Conservation (phyloP, 1,139 yeast genomes). For the Chernovozyma sophiae-reginae region DNA sequence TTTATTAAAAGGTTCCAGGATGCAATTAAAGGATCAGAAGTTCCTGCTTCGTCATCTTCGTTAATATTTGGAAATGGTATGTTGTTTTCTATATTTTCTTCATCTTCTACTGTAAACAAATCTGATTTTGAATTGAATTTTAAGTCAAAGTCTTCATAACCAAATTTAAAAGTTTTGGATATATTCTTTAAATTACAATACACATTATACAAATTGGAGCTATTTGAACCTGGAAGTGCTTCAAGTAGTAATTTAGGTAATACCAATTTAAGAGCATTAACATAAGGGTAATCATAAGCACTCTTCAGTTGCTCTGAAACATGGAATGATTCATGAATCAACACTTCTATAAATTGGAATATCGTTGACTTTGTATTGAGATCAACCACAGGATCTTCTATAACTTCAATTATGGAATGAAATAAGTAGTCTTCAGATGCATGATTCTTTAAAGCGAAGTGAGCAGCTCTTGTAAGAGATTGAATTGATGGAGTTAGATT, state of each 20-base stretch:
- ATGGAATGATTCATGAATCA: slow-evolving; percentile 38
- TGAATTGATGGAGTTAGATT: slow-evolving; percentile 60
- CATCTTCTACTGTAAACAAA: slow-evolving; percentile 32
- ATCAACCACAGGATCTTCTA: slow-evolving; percentile 46
- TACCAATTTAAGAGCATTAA: slow-evolving; percentile 37
- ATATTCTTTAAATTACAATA: slow-evolving; percentile 37
- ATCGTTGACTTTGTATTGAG: slow-evolving; percentile 63
- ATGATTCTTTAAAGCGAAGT: slow-evolving; percentile 54
- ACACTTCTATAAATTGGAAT: slow-evolving; percentile 63
- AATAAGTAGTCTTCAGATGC: slow-evolving; percentile 71
- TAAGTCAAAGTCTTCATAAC: slow-evolving; percentile 21
- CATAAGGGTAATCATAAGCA: slow-evolving; percentile 39
- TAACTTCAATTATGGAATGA: slow-evolving; percentile 64
- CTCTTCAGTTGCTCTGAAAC: slow-evolving; percentile 31
- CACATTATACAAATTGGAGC: slow-evolving; percentile 47
- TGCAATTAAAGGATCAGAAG: slow-evolving; percentile 26
- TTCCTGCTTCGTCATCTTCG: slow-evolving; percentile 12
- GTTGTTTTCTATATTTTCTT: slow-evolving; percentile 27
- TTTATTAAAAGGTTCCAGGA: slow-evolving; percentile 50
- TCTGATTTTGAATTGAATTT: slow-evolving; percentile 24
- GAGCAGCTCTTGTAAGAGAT: slow-evolving; percentile 51
- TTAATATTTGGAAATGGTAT: slow-evolving; percentile 30
- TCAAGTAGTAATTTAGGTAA: slow-evolving; percentile 46
- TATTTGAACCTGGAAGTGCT: slow-evolving; percentile 48
- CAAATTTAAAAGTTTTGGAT: slow-evolving; percentile 32